Conservation (phyloP, 768 basidiomycete species). For the Zangia roseola region DNA sequence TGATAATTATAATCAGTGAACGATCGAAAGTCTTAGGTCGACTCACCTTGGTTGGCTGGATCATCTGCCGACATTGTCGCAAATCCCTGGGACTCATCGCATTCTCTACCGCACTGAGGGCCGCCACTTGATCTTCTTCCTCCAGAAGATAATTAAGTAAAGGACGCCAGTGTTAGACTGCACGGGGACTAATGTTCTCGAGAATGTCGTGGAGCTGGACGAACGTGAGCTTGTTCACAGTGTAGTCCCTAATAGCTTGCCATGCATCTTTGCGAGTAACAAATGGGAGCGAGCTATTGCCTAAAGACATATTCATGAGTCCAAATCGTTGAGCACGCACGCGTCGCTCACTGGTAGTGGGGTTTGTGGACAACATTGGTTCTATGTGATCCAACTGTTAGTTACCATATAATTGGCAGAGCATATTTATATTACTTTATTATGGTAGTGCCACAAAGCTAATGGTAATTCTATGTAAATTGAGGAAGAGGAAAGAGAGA, state of each 20-base stretch:
- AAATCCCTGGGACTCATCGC: background rate
- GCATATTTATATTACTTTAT: too few relatives aligned
- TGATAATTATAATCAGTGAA: background rate
- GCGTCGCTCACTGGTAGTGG: background rate
- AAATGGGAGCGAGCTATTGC: background rate
- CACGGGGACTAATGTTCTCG: background rate
- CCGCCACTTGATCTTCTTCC: background rate
- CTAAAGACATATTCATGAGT: background rate
- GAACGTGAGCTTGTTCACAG: background rate
- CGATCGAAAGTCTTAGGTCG: background rate
- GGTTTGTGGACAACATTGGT: too few relatives aligned
- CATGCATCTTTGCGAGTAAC: background rate
- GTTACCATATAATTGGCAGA: too few relatives aligned
- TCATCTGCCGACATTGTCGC: background rate
- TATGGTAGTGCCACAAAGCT: too few relatives aligned
- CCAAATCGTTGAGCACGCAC: background rate
- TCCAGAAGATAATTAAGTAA: background rate
- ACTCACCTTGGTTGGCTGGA: background rate
- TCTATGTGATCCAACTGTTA: too few relatives aligned
- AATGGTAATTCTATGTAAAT: too few relatives aligned
- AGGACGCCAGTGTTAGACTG: background rate
- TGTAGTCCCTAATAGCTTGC: background rate
- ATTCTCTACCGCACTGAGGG: background rate
- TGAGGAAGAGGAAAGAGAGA: background rate
- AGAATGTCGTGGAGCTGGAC: background rate